Evolutionary conservation across 108 stramenopile species (phyloP).

Genomic region (Cyclotella sp.): DNA sequence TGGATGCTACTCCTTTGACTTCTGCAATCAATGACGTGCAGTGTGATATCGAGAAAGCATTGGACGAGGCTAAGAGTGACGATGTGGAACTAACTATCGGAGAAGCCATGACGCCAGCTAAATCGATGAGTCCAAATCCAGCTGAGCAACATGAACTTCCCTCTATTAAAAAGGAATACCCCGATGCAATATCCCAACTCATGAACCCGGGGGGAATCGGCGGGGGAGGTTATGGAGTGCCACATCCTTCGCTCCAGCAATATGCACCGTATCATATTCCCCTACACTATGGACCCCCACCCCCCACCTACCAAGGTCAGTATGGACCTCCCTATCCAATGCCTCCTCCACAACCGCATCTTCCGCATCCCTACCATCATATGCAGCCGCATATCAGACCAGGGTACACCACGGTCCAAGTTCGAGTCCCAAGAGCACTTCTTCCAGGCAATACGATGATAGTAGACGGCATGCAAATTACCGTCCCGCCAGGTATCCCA

Average conservation of each 20-base stretch:
- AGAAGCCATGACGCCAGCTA: neutral
- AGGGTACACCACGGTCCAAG: constrained; percentile 62
- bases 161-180: constrained; percentile 31
- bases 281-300: constrained; percentile 20
- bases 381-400: constrained; percentile 19
- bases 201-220: constrained; percentile 51
- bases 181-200: constrained; percentile 46
- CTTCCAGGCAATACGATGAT: constrained; percentile 68
- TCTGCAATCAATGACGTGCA: neutral
- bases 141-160: constrained; percentile 9
- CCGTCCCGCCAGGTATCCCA: constrained; percentile 72
- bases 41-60: neutral
- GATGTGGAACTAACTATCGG: neutral
- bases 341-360: constrained; percentile 13
- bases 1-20: neutral
- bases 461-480: constrained; percentile 60
- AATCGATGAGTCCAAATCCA: constrained; percentile 1
- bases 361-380: constrained; percentile 4
- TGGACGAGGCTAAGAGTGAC: neutral
- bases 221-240: constrained; percentile 25
- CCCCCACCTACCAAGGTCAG: constrained; percentile 19
- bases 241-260: constrained; percentile 18
- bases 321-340: constrained; percentile 17
- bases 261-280: constrained; percentile 4
- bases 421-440: constrained; percentile 65